Percentiles rank a stretch among this genome's conserved stretches.
Evolutionary conservation across 345 rosid genomes (phyloP).

Genomic region (Carallia pectinifolia): DNA sequence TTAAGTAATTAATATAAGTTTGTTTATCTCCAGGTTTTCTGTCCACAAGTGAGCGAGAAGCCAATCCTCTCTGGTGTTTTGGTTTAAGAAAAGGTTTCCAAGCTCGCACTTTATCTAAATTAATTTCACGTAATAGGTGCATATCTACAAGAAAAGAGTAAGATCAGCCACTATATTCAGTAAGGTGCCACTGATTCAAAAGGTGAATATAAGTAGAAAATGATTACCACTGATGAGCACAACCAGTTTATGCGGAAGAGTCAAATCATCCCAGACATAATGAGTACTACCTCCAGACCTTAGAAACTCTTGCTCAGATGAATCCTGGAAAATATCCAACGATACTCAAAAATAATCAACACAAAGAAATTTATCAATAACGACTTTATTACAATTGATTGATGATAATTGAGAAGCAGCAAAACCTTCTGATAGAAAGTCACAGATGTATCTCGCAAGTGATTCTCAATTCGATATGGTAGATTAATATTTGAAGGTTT

Average conservation of each 20-base stretch:
- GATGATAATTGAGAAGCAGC: conserved; percentile 18
- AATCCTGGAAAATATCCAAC: conserved; percentile 53
- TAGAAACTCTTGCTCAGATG: conserved; percentile 75
- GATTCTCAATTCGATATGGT: conserved; percentile 89
- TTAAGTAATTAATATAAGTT: conserved; percentile 34
- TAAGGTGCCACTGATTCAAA: not conserved
- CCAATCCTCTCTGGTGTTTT: conserved; percentile 48
- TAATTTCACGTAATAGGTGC: conserved; percentile 68
- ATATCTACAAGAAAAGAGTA: conserved; percentile 46
- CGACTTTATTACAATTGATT: conserved; percentile 4
- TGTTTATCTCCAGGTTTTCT: conserved; percentile 42
- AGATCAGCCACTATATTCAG: not conserved
- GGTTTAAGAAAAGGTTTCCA: conserved; percentile 84
- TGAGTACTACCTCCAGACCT: conserved; percentile 57
- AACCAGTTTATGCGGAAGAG: conserved; percentile 81
- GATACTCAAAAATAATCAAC: conserved; percentile 9
- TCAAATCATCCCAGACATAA: conserved; percentile 92
- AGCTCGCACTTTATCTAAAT: conserved; percentile 85
- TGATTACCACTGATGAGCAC: conserved; percentile 67
- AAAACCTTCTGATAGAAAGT: conserved; percentile 91
- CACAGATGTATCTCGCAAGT: conserved; percentile 54
- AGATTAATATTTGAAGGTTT: conserved; percentile 64
- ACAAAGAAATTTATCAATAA: conserved; percentile 6
- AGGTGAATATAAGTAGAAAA: not conserved
- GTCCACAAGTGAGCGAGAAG: conserved; percentile 47